phyloP scores from a whole-genome alignment of 164 flowering plant species.

The Macadamia integrifolia region DNA sequence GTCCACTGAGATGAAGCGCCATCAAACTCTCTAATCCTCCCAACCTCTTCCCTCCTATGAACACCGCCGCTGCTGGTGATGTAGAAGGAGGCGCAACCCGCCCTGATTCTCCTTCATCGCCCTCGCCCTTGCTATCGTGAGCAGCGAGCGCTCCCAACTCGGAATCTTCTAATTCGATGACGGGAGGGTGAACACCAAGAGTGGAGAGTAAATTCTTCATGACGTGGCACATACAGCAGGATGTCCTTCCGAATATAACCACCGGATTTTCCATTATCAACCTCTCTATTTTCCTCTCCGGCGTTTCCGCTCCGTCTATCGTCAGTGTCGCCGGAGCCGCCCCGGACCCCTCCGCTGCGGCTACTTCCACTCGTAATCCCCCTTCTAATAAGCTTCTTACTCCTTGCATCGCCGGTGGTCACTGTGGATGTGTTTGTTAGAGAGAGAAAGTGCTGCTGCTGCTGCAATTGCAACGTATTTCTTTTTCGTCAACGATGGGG shows the following conservation, averaged over 20 bases:
- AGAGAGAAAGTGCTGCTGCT: neutral
- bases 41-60: conserved; percentile 67
- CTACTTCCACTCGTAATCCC: conserved; percentile 41
- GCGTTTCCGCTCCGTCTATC: conserved; percentile 60
- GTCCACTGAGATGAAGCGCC: conserved; percentile 65
- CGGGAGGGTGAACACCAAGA: conserved; percentile 83
- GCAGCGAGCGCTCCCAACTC: conserved; percentile 55
- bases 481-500: neutral
- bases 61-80: conserved; percentile 44
- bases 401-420: conserved; percentile 31
- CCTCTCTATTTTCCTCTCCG: conserved; percentile 61
- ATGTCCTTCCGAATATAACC: conserved; percentile 65
- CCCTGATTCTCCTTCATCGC: neutral
- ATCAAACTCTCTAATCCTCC: conserved; percentile 78
- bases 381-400: conserved; percentile 25
- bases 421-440: neutral
- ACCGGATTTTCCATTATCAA: conserved; percentile 79
- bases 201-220: conserved; percentile 68
- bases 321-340: conserved; percentile 16
- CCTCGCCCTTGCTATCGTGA: neutral
- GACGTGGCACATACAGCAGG: conserved; percentile 96
- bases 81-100: conserved; percentile 11
- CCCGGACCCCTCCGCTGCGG: conserved; percentile 12
- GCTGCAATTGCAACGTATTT: neutral
- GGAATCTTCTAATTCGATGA: conserved; percentile 72